Base-by-base conservation (phyloP, 2,329 filamentous ascomycete species). In the Alternaria sp. region DNA sequence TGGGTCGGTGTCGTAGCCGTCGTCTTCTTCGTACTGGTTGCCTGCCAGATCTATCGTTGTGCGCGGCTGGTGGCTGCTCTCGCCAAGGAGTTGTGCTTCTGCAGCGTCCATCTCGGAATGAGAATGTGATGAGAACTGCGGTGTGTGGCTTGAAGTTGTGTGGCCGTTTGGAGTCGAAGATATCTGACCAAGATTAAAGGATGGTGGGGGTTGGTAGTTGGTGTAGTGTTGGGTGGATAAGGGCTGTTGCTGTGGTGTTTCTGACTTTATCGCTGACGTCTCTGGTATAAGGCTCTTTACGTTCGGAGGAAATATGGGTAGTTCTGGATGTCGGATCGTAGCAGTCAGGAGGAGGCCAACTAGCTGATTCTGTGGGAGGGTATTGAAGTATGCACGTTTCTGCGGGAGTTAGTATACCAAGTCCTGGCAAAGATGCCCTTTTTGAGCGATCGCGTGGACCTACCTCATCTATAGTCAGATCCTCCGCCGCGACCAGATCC, bases 261-360 rank as follows among this genome's bases (percentile, higher is more conserved):
- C 57, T 18, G 69, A 63, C 51, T 65, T 59, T 11, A 41, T 55
- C 5, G 49, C 51, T 6, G 70, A 23, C 60, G 70, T 55, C 64
- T 64, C 53, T 66, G 72, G 63, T 33, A 78, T 66, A 0, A 78
- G 63, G 25, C 57, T 61, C 5, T 69, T 65, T 20, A 78, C 63
- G 50, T 79, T 79, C 43, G 79, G 78, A n/a, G 82, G 76, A 68
- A 92, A 93, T 56, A 94, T 82, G 6, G 90, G 87, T 6, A 94
- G 81, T 57, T 89, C 85, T 3, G 91, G 89, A 64, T 91, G 84
- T 3, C 87, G 78, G 50, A 86, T 85, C 26, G 87, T 87, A 61
- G 88, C 84, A 65, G 87, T 85, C 62, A 92, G 82, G 37, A 93
- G 82, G 26, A 93, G 84, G 57, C 87, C 86, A 50, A 93, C 86